These are phyloP conservation scores for Fraxinus paxiana DNA, from an alignment of 305 asterid species.

Conservation along the genomic window DNA sequence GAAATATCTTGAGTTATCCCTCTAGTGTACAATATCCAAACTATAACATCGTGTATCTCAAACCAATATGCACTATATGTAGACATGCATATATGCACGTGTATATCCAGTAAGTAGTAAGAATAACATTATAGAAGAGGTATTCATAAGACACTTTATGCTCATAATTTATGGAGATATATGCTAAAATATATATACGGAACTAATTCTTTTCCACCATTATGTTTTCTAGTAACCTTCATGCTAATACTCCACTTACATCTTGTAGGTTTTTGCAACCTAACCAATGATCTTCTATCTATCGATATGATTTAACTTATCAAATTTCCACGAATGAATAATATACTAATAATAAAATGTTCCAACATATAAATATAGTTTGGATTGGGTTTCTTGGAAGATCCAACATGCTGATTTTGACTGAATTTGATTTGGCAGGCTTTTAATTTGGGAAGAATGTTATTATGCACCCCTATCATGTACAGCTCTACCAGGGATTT, in stretches of 20 bases:
- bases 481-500: slow-evolving; percentile 22
- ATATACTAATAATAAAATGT: neutral
- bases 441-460: slow-evolving; percentile 74
- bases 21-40: neutral
- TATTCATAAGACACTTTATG: neutral
- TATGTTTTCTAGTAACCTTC: neutral
- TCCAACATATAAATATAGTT: neutral
- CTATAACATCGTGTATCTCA: neutral
- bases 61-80: neutral
- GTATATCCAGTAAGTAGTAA: neutral
- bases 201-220: neutral
- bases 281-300: neutral
- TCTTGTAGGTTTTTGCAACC: neutral
- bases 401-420: slow-evolving; percentile 9
- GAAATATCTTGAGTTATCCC: neutral
- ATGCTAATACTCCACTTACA: neutral
- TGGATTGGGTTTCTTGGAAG: slow-evolving; percentile 7
- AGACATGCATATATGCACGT: neutral
- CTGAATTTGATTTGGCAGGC: slow-evolving; percentile 37
- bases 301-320: neutral
- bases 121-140: neutral
- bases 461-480: slow-evolving; percentile 37
- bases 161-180: neutral
- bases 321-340: neutral
- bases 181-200: neutral